Percentiles rank a stretch among this genome's conserved stretches.
phyloP scores from a whole-genome alignment of 768 basidiomycete genomes.

The Mycena galopus region DNA sequence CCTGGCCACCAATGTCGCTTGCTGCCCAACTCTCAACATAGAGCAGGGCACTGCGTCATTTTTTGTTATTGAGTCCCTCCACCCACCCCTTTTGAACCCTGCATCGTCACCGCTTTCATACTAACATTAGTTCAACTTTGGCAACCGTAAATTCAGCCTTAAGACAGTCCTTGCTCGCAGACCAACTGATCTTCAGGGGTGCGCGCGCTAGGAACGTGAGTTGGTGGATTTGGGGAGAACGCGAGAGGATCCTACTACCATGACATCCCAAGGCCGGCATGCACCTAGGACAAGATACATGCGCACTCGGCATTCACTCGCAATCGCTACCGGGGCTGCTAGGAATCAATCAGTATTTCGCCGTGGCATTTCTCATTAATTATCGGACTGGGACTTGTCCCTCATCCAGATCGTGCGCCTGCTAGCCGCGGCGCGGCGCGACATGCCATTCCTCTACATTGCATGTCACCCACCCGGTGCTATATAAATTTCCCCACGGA shows the following conservation, averaged over 20 bases:
- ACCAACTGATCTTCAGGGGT: constrained; percentile 70
- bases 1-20: too few relatives aligned
- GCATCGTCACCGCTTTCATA: too few relatives aligned
- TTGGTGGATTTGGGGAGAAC: constrained; percentile 22
- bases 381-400: constrained; percentile 17
- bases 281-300: constrained; percentile 1
- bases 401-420: constrained; percentile 9
- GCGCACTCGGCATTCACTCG: constrained; percentile 8
- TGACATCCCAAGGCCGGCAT: constrained; percentile 8
- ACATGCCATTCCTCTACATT: constrained; percentile 22
- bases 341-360: constrained; percentile 15
- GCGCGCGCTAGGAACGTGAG: neutral
- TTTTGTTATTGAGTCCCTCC: too few relatives aligned
- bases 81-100: too few relatives aligned
- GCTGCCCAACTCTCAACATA: too few relatives aligned
- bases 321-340: neutral
- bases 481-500: constrained; percentile 35
- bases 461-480: constrained; percentile 23
- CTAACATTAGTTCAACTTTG: constrained; percentile 95
- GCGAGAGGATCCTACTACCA: neutral
- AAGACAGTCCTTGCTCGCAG: constrained; percentile 98
- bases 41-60: too few relatives aligned
- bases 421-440: constrained; percentile 29
- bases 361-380: constrained; percentile 26
- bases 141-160: constrained; percentile 96